Conservation (phyloP, 257 asterid genomes). For the Solanum lignicaule region DNA sequence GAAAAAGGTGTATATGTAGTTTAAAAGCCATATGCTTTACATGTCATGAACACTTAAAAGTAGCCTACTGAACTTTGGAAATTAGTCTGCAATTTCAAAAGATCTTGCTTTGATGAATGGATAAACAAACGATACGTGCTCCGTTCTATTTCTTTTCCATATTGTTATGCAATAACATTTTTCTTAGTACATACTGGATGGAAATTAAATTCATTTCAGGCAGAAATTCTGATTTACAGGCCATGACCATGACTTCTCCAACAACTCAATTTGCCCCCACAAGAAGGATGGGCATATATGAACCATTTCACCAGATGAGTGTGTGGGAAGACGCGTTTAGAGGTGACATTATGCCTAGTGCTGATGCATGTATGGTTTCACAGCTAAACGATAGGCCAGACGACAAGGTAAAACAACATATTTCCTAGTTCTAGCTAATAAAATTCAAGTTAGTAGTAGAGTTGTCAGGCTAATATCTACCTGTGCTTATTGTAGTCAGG, state of each 20-base stretch:
- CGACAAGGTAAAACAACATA: conserved; percentile 40
- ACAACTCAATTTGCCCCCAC: conserved; percentile 63
- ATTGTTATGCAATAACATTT: not conserved
- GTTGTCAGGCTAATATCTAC: not conserved
- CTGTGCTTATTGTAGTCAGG: conserved; percentile 28
- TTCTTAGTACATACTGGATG: not conserved
- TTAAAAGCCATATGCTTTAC: not conserved
- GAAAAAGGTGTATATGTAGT: not conserved
- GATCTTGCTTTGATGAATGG: not conserved
- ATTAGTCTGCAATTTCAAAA: not conserved
- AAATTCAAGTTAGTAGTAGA: not conserved
- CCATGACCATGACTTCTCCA: conserved; percentile 49
- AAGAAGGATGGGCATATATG: conserved; percentile 55
- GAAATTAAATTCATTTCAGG: not conserved
- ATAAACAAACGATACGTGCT: not conserved
- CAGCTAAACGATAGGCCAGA: conserved; percentile 39
- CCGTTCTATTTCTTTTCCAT: not conserved
- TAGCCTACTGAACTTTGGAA: not conserved
- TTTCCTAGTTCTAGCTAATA: not conserved
- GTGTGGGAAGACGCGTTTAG: conserved; percentile 77
- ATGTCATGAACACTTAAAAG: not conserved
- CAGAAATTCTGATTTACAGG: conserved; percentile 9
- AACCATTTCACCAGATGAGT: conserved; percentile 60
- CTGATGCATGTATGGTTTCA: conserved; percentile 26
- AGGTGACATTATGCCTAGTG: conserved; percentile 37